Evolutionary conservation across 106 monocot species (phyloP), one percentile per base, ranked within the genome.

Genomic region (Apostasia shenzhenica): DNA sequence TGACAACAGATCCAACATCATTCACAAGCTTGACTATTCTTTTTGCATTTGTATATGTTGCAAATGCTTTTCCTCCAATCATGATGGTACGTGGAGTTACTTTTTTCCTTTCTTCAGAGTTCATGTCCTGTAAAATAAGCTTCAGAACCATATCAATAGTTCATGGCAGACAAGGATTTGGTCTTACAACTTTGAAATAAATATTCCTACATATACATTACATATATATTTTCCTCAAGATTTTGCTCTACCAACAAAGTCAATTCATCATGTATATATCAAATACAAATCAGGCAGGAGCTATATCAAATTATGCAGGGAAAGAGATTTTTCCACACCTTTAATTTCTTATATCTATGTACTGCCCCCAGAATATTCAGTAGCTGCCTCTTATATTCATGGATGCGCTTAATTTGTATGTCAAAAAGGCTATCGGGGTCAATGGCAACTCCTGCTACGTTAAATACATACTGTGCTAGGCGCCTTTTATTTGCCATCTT

Each of bases 11-110:
- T 61, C 95, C 95, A 78, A 95, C 91, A 88, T 95, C 91, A 78
- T 76, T 91, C 2, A 95, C 95, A 73, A 95, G 73, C 73, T 88
- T 95, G 66, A 95, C 91, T 62, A 95, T 88, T 76, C 85, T 85
- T 72, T 95, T 95, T 52, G 95, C 95, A 74, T 95, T 95, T 8
- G 95, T 88, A 72, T 91, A 95, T 57, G 95, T 95, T 55, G 95
- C 88, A 78, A 94, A 94, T 81, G 94, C 94, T 72, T 94, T 94
- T 73, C 94, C 94, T 59, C 94, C 94, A 54, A 94, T 44, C 88
- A 94, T 91, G 48, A 94, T 67, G 4, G 94, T 94, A 1, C 91
- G 84, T 48, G 94, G 87, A 59, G 85, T 85, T 53, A 71, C 67
- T 76, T 83, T 82, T 70, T 83, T 78, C 77, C 83, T 91, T 68